phyloP scores from a whole-genome alignment of 805 yeast species.

The Starmerella powellii region DNA sequence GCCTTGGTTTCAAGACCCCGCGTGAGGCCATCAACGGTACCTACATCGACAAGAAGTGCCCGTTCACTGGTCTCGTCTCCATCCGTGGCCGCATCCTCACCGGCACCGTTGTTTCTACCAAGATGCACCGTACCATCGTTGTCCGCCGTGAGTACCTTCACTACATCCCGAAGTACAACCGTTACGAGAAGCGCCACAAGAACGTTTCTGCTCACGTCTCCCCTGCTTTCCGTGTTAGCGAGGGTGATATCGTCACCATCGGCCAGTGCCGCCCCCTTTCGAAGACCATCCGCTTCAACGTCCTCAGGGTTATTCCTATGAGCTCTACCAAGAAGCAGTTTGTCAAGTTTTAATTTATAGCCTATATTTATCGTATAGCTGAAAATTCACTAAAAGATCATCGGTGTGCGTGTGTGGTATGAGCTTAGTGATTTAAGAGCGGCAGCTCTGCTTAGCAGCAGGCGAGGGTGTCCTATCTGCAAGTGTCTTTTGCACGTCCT shows the following conservation, averaged over 20 bases:
- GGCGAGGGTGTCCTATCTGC: too few relatives aligned
- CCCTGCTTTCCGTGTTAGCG: slow-evolving; percentile 99
- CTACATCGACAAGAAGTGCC: slow-evolving; percentile 99
- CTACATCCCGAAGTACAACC: slow-evolving; percentile 99
- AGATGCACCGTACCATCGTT: slow-evolving; percentile 99
- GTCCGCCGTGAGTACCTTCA: slow-evolving; percentile 99
- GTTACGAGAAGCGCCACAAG: slow-evolving; percentile 99
- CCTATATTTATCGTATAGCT: slow-evolving; percentile 1
- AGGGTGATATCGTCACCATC: slow-evolving; percentile 98
- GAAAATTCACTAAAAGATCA: neutral
- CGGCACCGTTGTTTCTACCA: slow-evolving; percentile 99
- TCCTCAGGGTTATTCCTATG: slow-evolving; percentile 85
- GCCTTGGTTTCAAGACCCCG: slow-evolving; percentile 99
- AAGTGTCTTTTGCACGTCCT: too few relatives aligned
- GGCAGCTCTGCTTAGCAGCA: too few relatives aligned
- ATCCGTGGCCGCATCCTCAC: slow-evolving; percentile 99
- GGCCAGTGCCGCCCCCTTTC: slow-evolving; percentile 99
- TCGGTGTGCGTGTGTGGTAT: too few relatives aligned
- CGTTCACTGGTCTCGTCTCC: slow-evolving; percentile 92
- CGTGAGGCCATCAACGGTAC: slow-evolving; percentile 95
- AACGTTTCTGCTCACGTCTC: slow-evolving; percentile 99
- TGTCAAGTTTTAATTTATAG: slow-evolving; percentile 71
- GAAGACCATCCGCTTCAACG: slow-evolving; percentile 99
- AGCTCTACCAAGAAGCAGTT: slow-evolving; percentile 82
- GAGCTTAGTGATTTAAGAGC: too few relatives aligned